These are phyloP conservation scores for Didymella segeticola DNA, from an alignment of 2,329 filamentous ascomycete genomes.

Conservation along the genomic window DNA sequence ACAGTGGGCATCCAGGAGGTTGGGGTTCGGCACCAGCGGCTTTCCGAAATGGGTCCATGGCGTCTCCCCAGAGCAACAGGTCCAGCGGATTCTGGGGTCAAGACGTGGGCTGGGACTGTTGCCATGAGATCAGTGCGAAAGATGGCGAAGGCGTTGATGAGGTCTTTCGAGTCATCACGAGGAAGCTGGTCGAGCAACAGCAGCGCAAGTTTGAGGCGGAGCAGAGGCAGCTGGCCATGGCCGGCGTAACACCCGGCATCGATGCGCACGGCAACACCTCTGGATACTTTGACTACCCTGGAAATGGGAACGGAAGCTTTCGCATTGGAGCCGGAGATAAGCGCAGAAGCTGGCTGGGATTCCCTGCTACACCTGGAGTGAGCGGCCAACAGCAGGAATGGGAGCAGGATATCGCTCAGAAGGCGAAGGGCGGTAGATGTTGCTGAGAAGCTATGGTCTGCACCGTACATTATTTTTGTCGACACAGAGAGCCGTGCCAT, in stretches of 20 bases:
- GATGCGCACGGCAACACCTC: constrained; percentile 40
- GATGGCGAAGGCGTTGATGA: constrained; percentile 96
- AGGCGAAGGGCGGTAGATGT: constrained; percentile 46
- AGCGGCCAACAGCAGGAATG: constrained; percentile 39
- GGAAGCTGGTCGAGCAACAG: constrained; percentile 80
- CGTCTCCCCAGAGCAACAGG: constrained; percentile 56
- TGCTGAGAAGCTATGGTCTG: constrained; percentile 29
- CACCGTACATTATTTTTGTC: not conserved
- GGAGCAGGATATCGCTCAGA: constrained; percentile 43
- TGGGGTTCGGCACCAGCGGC: constrained; percentile 43
- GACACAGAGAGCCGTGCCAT: too few species aligned
- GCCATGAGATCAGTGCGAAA: constrained; percentile 94
- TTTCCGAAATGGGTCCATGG: constrained; percentile 52
- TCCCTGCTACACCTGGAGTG: constrained; percentile 57
- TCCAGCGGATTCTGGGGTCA: constrained; percentile 87
- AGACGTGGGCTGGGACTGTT: constrained; percentile 94
- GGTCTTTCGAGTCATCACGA: constrained; percentile 87
- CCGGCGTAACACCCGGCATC: constrained; percentile 54
- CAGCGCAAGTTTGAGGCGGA: constrained; percentile 63
- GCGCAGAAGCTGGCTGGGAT: constrained; percentile 70
- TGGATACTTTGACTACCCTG: constrained; percentile 58
- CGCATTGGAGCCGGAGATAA: constrained; percentile 66
- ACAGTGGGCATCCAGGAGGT: constrained; percentile 26
- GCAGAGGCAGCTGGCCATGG: constrained; percentile 52
- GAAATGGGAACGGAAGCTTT: constrained; percentile 64